Base-by-base conservation (phyloP, 2,329 filamentous ascomycete species). In the Emmonsiellopsis sp. region DNA sequence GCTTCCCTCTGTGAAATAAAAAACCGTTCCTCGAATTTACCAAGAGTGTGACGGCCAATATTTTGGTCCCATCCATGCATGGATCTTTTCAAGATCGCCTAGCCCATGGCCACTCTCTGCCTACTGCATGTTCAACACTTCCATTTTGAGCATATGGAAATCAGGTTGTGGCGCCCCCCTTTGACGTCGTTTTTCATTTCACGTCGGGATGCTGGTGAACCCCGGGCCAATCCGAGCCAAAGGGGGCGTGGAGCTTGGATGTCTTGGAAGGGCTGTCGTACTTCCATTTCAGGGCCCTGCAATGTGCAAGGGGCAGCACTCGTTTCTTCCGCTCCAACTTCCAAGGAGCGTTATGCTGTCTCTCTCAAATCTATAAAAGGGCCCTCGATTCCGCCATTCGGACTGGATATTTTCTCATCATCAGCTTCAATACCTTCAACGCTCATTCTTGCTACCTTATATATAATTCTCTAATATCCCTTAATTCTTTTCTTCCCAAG, bases 391-490 rank as follows among this genome's bases (percentile, higher is more conserved):
- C 42, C 37, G 10, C 27, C 21, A 8, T 27, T 21, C 10, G 13
- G n/a, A 10, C 11, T 27, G 13, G 43, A 50, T 56, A 49, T 55
- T 46, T 42, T 43, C 34, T 42, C 40, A 49, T 53, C 57, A 58
- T 54, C 57, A 55, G 53, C 56, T 53, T 52, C 34, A 48, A 51
- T 56, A 47, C 51, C 39, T 44, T 45, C 49, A 42, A 49, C 47
- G 43, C 52, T 49, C 48, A 11, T 54, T 49, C 36, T 21, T 43
- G 48, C 47, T 39, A 36, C 48, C 46, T 54, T 49, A 51, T 52
- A 47, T 51, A 49, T 40, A 53, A 51, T 46, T 49, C 44, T 55
- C 21, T 56, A 58, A 56, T 58, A 54, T 40, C 52, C 49, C 48
- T 55, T 52, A 49, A 47, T 52, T 53, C 52, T 53, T 46, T 50